A percentile compares a stretch with the other conserved stretches of the same genome.
These are phyloP conservation scores for Diaporthe velutina DNA, from an alignment of 2,329 filamentous ascomycete genomes.

Conservation along the genomic window DNA sequence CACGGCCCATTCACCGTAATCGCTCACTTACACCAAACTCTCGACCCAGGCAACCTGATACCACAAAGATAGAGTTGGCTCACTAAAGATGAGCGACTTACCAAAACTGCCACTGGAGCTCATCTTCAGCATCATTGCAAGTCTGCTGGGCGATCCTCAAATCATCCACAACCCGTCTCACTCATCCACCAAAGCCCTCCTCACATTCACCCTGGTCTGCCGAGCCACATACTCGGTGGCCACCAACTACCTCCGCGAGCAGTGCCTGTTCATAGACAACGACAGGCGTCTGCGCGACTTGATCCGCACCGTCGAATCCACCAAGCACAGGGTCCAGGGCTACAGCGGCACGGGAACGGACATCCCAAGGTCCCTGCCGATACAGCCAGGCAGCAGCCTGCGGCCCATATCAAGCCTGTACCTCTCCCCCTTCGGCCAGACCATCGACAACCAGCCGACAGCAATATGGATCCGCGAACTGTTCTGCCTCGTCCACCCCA, in stretches of 20 bases:
- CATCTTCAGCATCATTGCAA: constrained; percentile 33
- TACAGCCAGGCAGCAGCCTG: constrained; percentile 46
- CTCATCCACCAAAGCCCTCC: constrained; percentile 56
- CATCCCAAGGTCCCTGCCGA: neutral
- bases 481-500: constrained; percentile 54
- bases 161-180: constrained; percentile 54
- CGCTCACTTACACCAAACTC: neutral
- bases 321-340: constrained; percentile 44
- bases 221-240: constrained; percentile 56
- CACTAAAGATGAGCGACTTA: constrained; percentile 7
- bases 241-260: constrained; percentile 56
- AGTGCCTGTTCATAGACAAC: constrained; percentile 60
- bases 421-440: constrained; percentile 53
- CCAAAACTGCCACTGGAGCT: constrained; percentile 31
- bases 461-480: constrained; percentile 57
- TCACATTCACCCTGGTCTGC: constrained; percentile 59
- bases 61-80: neutral
- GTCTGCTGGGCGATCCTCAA: constrained; percentile 17
- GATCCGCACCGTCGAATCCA: constrained; percentile 50
- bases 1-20: neutral
- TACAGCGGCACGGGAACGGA: neutral
- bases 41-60: neutral
- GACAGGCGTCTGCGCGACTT: constrained; percentile 50
- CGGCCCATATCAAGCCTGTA: constrained; percentile 56
- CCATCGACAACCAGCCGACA: constrained; percentile 55